Conservation (phyloP, 1,284 basidiomycete species). For the Wallemia mellicola region DNA sequence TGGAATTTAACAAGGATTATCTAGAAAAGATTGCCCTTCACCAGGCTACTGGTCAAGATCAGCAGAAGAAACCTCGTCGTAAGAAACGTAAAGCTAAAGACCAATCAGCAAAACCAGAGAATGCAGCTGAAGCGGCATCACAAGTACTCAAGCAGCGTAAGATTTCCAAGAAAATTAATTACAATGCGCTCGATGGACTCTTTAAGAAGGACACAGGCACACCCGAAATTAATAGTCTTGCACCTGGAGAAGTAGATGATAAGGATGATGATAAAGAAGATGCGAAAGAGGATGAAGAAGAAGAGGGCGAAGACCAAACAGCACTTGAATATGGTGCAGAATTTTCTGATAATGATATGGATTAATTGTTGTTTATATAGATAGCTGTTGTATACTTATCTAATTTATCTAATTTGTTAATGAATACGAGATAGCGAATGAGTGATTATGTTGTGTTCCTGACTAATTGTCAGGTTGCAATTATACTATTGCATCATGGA, state of each 20-base stretch:
- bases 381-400: not conserved
- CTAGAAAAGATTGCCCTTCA: constrained; percentile 56
- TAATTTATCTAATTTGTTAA: too few species aligned
- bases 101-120: constrained; percentile 34
- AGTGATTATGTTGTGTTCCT: too few species aligned
- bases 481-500: too few species aligned
- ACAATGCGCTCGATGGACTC: constrained; percentile 46
- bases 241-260: constrained; percentile 1
- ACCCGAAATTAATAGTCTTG: not conserved
- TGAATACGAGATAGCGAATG: too few species aligned
- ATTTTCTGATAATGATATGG: not conserved
- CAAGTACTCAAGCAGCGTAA: constrained; percentile 45
- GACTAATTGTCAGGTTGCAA: too few species aligned
- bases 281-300: constrained; percentile 5
- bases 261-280: constrained; percentile 4
- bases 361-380: too few species aligned
- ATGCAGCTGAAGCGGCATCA: constrained; percentile 47
- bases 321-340: not conserved
- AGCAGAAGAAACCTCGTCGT: constrained; percentile 21
- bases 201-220: constrained; percentile 25
- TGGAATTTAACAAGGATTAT: constrained; percentile 82
- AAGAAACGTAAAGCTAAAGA: constrained; percentile 34
- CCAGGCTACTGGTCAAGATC: constrained; percentile 9
- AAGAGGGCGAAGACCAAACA: not conserved
- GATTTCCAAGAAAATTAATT: constrained; percentile 67